Evolutionary conservation across 768 basidiomycete genomes (phyloP).

Genomic region (Xanthoconium stramineum): DNA sequence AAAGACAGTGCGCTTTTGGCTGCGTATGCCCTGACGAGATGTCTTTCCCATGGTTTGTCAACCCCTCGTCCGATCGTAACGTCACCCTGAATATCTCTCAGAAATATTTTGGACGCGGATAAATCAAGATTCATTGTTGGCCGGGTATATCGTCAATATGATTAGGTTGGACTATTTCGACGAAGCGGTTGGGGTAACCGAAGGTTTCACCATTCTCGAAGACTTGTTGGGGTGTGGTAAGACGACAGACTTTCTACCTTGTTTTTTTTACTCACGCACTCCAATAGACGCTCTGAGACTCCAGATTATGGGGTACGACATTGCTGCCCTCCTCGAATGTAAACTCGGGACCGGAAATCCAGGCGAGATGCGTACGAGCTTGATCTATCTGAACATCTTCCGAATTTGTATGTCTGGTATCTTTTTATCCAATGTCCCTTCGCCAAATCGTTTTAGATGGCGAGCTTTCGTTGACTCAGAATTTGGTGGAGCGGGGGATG

Average conservation of each 20-base stretch:
- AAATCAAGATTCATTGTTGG: not conserved
- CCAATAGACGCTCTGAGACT: not conserved
- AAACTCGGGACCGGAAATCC: conserved; percentile 1
- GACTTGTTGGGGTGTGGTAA: conserved; percentile 4
- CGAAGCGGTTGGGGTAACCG: conserved; percentile 21
- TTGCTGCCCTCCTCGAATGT: not conserved
- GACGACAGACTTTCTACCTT: not conserved
- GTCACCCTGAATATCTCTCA: not conserved
- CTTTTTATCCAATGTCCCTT: not conserved
- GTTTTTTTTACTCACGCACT: not conserved
- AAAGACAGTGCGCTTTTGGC: conserved; percentile 3
- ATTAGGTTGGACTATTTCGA: conserved; percentile 23
- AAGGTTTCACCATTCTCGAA: conserved; percentile 11
- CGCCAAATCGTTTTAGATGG: not conserved
- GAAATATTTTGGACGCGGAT: conserved; percentile 6
- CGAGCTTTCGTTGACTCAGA: not conserved
- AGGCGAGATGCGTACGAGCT: conserved; percentile 1
- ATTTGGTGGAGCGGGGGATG: conserved; percentile 4
- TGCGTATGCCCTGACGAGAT: conserved; percentile 3
- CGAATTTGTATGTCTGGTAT: not conserved
- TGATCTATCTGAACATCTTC: conserved; percentile 1
- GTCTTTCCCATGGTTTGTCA: not conserved
- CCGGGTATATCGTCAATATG: conserved; percentile 22
- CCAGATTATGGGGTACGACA: conserved; percentile 3
- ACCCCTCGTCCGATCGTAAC: not conserved